A percentile compares a stretch with the other conserved stretches of the same genome.
phyloP scores from a whole-genome alignment of 1,139 yeast species.

The Williopsis jadinii region DNA sequence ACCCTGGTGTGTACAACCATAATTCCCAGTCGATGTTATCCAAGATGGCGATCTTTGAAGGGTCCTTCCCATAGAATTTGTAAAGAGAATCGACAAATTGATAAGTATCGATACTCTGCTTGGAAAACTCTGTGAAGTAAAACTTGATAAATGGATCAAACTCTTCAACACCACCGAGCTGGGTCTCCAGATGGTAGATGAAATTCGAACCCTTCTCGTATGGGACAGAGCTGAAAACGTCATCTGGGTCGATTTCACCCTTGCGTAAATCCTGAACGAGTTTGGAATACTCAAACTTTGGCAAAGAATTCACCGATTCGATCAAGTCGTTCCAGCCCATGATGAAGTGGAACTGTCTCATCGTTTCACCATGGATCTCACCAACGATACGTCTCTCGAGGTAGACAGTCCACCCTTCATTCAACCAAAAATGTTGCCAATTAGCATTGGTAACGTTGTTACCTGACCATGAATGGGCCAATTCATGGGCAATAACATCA shows the following conservation, averaged over 20 bases:
- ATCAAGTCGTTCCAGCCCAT: slow-evolving; percentile 85
- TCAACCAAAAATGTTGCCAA: slow-evolving; percentile 93
- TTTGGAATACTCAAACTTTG: slow-evolving; percentile 44
- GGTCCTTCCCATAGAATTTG: slow-evolving; percentile 37
- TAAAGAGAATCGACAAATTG: slow-evolving; percentile 73
- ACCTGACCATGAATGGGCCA: slow-evolving; percentile 92
- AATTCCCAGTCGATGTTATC: slow-evolving; percentile 74
- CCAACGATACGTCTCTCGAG: slow-evolving; percentile 71
- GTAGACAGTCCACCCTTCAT: slow-evolving; percentile 96
- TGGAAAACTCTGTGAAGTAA: slow-evolving; percentile 66
- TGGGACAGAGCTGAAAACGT: slow-evolving; percentile 81
- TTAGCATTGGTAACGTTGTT: slow-evolving; percentile 83
- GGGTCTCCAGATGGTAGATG: slow-evolving; percentile 63
- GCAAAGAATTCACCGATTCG: slow-evolving; percentile 55
- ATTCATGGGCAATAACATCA: slow-evolving; percentile 85
- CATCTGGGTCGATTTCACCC: slow-evolving; percentile 70
- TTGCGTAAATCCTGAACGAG: slow-evolving; percentile 64
- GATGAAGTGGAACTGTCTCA: slow-evolving; percentile 75
- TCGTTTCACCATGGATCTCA: slow-evolving; percentile 47
- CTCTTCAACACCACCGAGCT: slow-evolving; percentile 49
- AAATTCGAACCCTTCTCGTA: slow-evolving; percentile 88
- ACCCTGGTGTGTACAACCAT: slow-evolving; percentile 77
- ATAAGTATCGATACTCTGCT: slow-evolving; percentile 70
- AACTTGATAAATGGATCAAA: slow-evolving; percentile 77
- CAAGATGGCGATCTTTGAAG: slow-evolving; percentile 38